Evolutionary conservation across 2,329 filamentous ascomycete genomes (phyloP).

Genomic region (Ambrosiella xylebori): DNA sequence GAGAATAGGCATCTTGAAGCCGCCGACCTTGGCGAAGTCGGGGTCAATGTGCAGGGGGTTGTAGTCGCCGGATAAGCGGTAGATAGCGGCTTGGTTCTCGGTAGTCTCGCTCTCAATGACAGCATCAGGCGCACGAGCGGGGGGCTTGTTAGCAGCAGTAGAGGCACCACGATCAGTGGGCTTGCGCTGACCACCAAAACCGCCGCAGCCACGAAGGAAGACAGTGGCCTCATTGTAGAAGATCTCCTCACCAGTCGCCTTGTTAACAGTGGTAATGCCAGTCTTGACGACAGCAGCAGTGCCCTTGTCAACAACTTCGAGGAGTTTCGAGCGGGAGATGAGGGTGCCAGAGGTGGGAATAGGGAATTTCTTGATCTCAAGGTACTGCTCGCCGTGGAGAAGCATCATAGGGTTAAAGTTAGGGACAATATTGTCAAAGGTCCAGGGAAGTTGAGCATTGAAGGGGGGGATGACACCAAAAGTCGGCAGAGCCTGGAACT

Average conservation of each 20-base stretch:
- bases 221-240: conserved; percentile 96
- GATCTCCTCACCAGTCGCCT: conserved; percentile 68
- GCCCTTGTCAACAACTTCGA: conserved; percentile 95
- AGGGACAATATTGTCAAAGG: conserved; percentile 66
- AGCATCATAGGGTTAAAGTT: conserved; percentile 99
- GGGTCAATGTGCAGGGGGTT: conserved; percentile 97
- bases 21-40: conserved; percentile 81
- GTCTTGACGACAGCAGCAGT: conserved; percentile 68
- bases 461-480: conserved; percentile 94
- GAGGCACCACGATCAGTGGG: conserved; percentile 60
- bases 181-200: conserved; percentile 73
- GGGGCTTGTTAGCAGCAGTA: conserved; percentile 63
- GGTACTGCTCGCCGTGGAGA: conserved; percentile 94
- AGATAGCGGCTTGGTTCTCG: conserved; percentile 82
- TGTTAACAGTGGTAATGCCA: conserved; percentile 68
- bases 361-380: conserved; percentile 83
- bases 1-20: conserved; percentile 85
- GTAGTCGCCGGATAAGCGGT: conserved; percentile 83
- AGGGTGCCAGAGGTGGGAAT: conserved; percentile 72
- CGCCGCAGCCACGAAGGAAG: conserved; percentile 80
- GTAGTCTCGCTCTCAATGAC: conserved; percentile 74
- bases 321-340: conserved; percentile 57
- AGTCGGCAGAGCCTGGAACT: conserved; percentile 90
- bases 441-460: conserved; percentile 64
- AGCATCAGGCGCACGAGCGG: conserved; percentile 58